These are phyloP conservation scores for Theobroma grandiflorum DNA, from an alignment of 441 rosid species.

Conservation along the genomic window DNA sequence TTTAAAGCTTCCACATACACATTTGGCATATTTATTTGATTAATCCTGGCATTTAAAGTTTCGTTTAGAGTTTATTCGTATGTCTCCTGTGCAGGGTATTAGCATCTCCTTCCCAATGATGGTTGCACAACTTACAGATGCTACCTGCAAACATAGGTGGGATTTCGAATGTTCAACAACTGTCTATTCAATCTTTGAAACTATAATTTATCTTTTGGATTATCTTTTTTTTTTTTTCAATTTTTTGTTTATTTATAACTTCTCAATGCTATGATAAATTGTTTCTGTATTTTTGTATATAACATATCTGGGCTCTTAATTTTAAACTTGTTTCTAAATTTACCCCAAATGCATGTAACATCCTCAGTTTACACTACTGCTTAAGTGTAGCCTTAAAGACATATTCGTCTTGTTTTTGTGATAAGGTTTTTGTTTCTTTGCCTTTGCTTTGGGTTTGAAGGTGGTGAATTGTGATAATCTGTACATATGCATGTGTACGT, in stretches of 20 bases:
- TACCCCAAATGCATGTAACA: background rate
- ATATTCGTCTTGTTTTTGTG: constrained; percentile 4
- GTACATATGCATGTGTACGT: constrained; percentile 3
- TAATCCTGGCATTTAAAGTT: constrained; percentile 20
- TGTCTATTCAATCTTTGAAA: constrained; percentile 2
- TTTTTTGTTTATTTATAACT: background rate
- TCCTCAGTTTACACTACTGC: background rate
- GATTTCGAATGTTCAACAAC: constrained; percentile 31
- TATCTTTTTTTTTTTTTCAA: constrained; percentile 2
- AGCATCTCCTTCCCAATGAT: constrained; percentile 48
- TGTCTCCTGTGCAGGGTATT: constrained; percentile 48
- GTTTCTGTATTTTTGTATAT: constrained; percentile 2
- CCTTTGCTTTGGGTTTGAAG: constrained; percentile 18
- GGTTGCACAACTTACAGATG: constrained; percentile 51
- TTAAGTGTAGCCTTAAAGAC: background rate
- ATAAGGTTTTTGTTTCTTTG: background rate
- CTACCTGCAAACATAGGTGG: constrained; percentile 63
- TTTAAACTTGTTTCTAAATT: constrained; percentile 14
- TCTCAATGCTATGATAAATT: constrained; percentile 13
- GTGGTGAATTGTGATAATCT: constrained; percentile 8
- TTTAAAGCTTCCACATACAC: constrained; percentile 3
- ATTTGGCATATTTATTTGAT: constrained; percentile 1
- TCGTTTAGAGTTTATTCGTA: constrained; percentile 13
- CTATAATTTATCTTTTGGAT: constrained; percentile 19
- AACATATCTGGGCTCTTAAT: background rate